Evolutionary conservation across 2,329 filamentous ascomycete genomes (phyloP).

Genomic region (Fusarium begoniae): DNA sequence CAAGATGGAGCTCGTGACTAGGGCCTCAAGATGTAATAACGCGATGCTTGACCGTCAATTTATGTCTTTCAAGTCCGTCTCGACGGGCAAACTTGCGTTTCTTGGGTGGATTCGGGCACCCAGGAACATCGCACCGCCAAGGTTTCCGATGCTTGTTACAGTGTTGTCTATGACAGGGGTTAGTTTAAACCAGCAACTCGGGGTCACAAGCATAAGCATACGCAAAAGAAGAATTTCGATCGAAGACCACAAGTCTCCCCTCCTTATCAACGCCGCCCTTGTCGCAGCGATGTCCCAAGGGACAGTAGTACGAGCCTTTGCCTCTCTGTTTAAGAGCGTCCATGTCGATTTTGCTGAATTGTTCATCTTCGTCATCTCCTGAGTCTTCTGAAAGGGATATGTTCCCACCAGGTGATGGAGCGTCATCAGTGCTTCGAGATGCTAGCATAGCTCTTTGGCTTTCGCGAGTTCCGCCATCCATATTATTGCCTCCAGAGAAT

Average conservation of each 20-base stretch:
- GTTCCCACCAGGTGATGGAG: conserved; percentile 24
- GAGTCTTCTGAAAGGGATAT: conserved; percentile 45
- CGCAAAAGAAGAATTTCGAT: conserved; percentile 55
- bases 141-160: conserved; percentile 56
- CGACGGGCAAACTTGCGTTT: conserved; percentile 54
- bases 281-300: conserved; percentile 48
- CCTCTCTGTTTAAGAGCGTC: conserved; percentile 52
- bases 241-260: conserved; percentile 51
- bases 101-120: conserved; percentile 53
- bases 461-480: conserved; percentile 34
- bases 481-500: conserved; percentile 25
- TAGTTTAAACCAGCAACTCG: conserved; percentile 21
- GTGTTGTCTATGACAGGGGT: conserved; percentile 49
- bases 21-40: conserved; percentile 39
- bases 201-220: conserved; percentile 36
- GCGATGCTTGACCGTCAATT: conserved; percentile 52
- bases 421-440: conserved; percentile 27
- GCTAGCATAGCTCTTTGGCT: conserved; percentile 39
- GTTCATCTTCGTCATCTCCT: conserved; percentile 47
- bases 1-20: conserved; percentile 17
- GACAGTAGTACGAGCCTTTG: conserved; percentile 52
- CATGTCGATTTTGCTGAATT: conserved; percentile 51
- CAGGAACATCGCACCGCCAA: conserved; percentile 51
- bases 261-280: conserved; percentile 54
- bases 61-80: conserved; percentile 54